These are phyloP conservation scores for Ganoderma sinense DNA, from an alignment of 1,284 basidiomycete genomes.

Conservation along the genomic window DNA sequence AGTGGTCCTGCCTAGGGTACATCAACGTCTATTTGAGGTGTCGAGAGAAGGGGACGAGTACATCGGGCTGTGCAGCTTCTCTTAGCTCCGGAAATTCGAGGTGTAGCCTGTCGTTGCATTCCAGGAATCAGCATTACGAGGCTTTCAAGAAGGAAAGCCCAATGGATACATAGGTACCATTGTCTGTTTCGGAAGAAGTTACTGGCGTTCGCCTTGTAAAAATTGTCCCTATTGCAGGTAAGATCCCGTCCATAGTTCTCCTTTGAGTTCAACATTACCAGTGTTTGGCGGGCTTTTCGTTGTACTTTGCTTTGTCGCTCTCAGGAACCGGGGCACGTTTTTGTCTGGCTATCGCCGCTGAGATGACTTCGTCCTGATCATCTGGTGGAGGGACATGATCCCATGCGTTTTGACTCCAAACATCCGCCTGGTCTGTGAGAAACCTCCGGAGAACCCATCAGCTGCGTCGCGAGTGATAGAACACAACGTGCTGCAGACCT, in stretches of 20 bases:
- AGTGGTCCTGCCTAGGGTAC: slow-evolving; percentile 73
- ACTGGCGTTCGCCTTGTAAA: slow-evolving; percentile 84
- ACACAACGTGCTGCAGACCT: slow-evolving; percentile 48
- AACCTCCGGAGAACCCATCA: slow-evolving; percentile 51
- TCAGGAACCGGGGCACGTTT: slow-evolving; percentile 72
- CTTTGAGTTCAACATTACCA: slow-evolving; percentile 52
- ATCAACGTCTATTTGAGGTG: slow-evolving; percentile 11
- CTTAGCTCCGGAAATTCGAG: slow-evolving; percentile 92
- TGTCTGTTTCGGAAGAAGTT: slow-evolving; percentile 95
- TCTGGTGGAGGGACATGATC: slow-evolving; percentile 88
- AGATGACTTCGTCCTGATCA: slow-evolving; percentile 76
- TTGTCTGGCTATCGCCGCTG: slow-evolving; percentile 74
- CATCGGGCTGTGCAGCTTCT: slow-evolving; percentile 71
- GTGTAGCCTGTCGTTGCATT: slow-evolving; percentile 66
- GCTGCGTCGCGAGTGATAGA: not conserved
- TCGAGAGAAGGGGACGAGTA: slow-evolving; percentile 38
- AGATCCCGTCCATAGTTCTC: slow-evolving; percentile 13
- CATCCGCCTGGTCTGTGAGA: slow-evolving; percentile 65
- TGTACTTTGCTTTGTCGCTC: slow-evolving; percentile 72
- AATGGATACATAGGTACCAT: slow-evolving; percentile 56
- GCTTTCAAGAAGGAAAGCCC: not conserved
- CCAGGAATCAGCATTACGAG: not conserved
- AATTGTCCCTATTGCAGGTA: slow-evolving; percentile 76
- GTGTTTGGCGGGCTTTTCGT: slow-evolving; percentile 75
- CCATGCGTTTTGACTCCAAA: slow-evolving; percentile 86